Evolutionary conservation across 345 rosid species (phyloP).

Genomic region (Camelina sativa): DNA sequence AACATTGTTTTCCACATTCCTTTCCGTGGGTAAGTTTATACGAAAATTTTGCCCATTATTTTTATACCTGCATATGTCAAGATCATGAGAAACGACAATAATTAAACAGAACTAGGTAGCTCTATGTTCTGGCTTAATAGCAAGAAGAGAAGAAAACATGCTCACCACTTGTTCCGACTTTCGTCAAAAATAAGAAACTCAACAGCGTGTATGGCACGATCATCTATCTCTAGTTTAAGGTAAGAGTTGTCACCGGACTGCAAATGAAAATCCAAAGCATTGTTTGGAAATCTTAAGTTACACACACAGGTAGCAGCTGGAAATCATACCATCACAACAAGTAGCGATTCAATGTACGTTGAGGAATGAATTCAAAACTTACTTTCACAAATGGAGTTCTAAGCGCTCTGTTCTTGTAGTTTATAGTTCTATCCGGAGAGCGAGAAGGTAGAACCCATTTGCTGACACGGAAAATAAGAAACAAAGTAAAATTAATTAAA

Average conservation of each 20-base stretch:
- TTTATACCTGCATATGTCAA: conserved; percentile 70
- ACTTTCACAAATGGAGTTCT: conserved; percentile 89
- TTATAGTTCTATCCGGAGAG: conserved; percentile 76
- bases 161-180: conserved; percentile 83
- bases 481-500: no score
- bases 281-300: conserved; percentile 32
- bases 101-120: conserved; percentile 13
- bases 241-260: conserved; percentile 72
- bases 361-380: conserved; percentile 40
- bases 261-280: conserved; percentile 30
- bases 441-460: conserved; percentile 89
- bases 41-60: conserved; percentile 83
- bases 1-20: conserved; percentile 49
- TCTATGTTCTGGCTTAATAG: conserved; percentile 10
- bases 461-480: conserved; percentile 49
- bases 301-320: conserved; percentile 14
- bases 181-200: conserved; percentile 94
- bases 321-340: conserved; percentile 24
- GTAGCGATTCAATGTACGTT: conserved; percentile 2
- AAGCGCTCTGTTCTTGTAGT: conserved; percentile 88
- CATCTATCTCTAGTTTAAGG: conserved; percentile 80
- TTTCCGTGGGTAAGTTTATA: conserved; percentile 63
- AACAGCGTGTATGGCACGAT: conserved; percentile 72
- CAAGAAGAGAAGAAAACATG: conserved; percentile 29
- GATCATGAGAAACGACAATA: conserved; percentile 32